Conservation (phyloP, 352 stramenopile genomes). For the Phytophthora sojae region DNA sequence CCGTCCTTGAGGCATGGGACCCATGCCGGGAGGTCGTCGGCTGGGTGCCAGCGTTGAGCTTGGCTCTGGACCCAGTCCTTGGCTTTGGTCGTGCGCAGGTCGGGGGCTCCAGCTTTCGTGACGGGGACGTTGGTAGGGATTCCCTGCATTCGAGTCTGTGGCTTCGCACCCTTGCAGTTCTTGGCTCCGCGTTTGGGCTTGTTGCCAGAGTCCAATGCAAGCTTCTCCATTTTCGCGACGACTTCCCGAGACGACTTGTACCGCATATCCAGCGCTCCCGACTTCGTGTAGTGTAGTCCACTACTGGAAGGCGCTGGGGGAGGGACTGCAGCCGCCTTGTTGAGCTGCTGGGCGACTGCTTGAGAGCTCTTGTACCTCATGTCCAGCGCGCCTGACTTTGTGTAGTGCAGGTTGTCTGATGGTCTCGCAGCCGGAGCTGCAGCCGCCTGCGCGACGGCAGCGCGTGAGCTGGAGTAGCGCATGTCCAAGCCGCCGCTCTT, state of each 20-base stretch:
- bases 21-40: conserved; percentile 31
- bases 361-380: conserved; percentile 38
- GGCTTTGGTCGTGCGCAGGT: conserved; percentile 32
- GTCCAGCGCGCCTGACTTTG: conserved; percentile 30
- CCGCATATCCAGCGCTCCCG: conserved; percentile 34
- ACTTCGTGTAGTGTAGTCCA: conserved; percentile 33
- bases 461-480: conserved; percentile 30
- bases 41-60: conserved; percentile 31
- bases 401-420: conserved; percentile 31
- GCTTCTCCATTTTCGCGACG: conserved; percentile 31
- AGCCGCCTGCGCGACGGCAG: conserved; percentile 13
- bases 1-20: conserved; percentile 41
- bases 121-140: no score
- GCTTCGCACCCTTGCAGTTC: no score
- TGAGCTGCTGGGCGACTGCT: conserved; percentile 16
- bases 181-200: no score
- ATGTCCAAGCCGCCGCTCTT: conserved; percentile 34
- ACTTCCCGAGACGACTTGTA: conserved; percentile 37
- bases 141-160: no score
- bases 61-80: conserved; percentile 43
- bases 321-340: conserved; percentile 4
- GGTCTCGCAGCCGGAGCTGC: conserved; percentile 1
- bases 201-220: no score
- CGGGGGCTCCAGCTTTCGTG: conserved; percentile 32
- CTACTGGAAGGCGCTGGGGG: conserved; percentile 10